Evolutionary conservation across 2,329 filamentous ascomycete genomes (phyloP).

Genomic region (Ascochyta fabae): DNA sequence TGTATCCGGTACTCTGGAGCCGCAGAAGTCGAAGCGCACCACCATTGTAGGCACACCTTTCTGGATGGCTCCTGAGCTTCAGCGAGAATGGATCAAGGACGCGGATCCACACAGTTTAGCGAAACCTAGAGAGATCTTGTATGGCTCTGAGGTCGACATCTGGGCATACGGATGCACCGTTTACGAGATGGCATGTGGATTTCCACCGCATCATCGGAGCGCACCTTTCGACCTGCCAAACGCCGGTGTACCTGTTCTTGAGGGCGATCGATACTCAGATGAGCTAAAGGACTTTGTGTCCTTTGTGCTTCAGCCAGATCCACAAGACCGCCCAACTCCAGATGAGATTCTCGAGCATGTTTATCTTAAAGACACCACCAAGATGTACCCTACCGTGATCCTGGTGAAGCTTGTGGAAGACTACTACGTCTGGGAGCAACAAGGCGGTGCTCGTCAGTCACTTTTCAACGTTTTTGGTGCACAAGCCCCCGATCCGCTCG

Average conservation of each 20-base stretch:
- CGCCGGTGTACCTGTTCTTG: constrained; percentile 67
- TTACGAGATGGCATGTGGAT: constrained; percentile 79
- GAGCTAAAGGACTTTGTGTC: constrained; percentile 73
- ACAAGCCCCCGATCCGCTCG: constrained; percentile 60
- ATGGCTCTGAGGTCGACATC: constrained; percentile 68
- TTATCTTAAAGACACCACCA: constrained; percentile 69
- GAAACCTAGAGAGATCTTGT: constrained; percentile 59
- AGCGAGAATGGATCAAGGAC: constrained; percentile 57
- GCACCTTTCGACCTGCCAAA: constrained; percentile 49
- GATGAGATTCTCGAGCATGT: constrained; percentile 72
- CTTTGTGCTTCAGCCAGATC: constrained; percentile 74
- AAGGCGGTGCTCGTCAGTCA: constrained; percentile 72
- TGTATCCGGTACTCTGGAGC: constrained; percentile 79
- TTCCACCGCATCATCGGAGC: constrained; percentile 69
- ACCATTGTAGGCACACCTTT: constrained; percentile 84
- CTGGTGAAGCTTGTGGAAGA: constrained; percentile 72
- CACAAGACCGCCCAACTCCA: constrained; percentile 71
- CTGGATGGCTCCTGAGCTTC: constrained; percentile 84
- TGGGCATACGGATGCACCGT: constrained; percentile 86
- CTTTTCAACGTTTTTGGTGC: constrained; percentile 67
- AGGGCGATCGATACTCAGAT: constrained; percentile 74
- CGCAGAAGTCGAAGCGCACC: constrained; percentile 75
- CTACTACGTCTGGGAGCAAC: constrained; percentile 77
- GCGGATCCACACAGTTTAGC: constrained; percentile 62
- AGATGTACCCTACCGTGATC: constrained; percentile 67